Evolutionary conservation across 2,329 filamentous ascomycete genomes (phyloP), one percentile per base, ranked within the genome.

Genomic region (Apiospora koreana): DNA sequence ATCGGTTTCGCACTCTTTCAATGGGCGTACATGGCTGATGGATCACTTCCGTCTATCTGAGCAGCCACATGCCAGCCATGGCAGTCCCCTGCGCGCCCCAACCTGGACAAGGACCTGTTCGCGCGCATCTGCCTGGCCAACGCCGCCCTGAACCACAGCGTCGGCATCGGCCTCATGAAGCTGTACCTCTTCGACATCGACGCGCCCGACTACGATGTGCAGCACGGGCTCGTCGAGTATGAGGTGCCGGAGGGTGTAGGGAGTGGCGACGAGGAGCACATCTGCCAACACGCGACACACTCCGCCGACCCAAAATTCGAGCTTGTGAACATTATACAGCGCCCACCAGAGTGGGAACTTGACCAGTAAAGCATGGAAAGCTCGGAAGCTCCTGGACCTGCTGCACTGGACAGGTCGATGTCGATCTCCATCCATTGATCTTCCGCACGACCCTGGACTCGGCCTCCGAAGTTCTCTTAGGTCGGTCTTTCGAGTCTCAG

Each of bases 241-340:
- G 10, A 97, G 84, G 79, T 92, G 97, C 65, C 93, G 90, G 48
- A 97, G 87, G 1, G 91, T 88, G 77, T 94, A 97, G 0, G 95
- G 95, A 0, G 93, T 89, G 70, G 97, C 84, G 70, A 95, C 92
- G 79, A 95, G 91, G 38, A 93, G 81, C 28, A 96, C 80, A 68
- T 91, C 88, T n/a, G 92, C 89, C 31, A 88, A 81, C 21, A 97
- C 83, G 74, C 94, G 89, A 77, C 91, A 95, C 18, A 88, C 74
- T 28, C 92, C 95, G 58, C 94, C 93, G 3, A 97, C 81, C 83
- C 92, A 90, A 78, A 97, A 95, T 76, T 97, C 94, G 69, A 85
- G 84, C 76, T 90, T 90, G 83, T 94, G 95, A 1, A 92, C 94
- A 74, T 97, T 94, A 79, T 94, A 92, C 70, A 97, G 82, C 1